Percentiles rank a stretch among this genome's conserved stretches.
Conservation (phyloP, 225 moss, liverwort and hornwort species). For the Anthoceros angustus region DNA sequence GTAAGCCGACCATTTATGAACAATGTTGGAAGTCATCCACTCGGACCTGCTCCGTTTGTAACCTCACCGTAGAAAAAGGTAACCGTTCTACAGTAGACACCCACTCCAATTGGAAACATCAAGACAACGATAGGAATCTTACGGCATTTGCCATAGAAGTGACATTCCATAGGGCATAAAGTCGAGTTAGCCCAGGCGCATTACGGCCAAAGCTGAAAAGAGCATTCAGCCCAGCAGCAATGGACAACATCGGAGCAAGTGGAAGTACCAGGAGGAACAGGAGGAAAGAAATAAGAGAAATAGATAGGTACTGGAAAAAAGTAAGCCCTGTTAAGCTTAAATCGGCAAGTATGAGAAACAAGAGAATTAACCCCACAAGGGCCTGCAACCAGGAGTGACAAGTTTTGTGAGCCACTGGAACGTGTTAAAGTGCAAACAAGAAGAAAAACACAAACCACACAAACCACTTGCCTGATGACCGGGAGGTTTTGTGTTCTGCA, state of each 20-base stretch:
- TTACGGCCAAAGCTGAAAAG: conserved; percentile 86
- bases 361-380: conserved; percentile 77
- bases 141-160: conserved; percentile 82
- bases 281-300: conserved; percentile 81
- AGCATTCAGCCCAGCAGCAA: conserved; percentile 86
- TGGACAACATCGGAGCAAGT: conserved; percentile 62
- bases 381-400: conserved; percentile 33
- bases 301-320: conserved; percentile 82
- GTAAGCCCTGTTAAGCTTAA: conserved; percentile 86
- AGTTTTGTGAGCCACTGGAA: background rate
- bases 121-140: conserved; percentile 8
- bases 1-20: background rate
- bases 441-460: background rate
- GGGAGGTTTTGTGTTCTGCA: conserved; percentile 66
- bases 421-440: background rate
- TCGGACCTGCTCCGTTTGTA: background rate
- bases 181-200: conserved; percentile 72
- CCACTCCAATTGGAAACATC: background rate
- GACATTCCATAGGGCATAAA: conserved; percentile 90
- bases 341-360: conserved; percentile 74
- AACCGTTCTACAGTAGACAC: background rate
- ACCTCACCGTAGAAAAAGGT: background rate
- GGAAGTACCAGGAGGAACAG: conserved; percentile 69
- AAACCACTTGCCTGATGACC: conserved; percentile 60
- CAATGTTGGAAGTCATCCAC: background rate